These are phyloP conservation scores for Mallotus repandus DNA, from an alignment of 441 rosid genomes.

Conservation along the genomic window DNA sequence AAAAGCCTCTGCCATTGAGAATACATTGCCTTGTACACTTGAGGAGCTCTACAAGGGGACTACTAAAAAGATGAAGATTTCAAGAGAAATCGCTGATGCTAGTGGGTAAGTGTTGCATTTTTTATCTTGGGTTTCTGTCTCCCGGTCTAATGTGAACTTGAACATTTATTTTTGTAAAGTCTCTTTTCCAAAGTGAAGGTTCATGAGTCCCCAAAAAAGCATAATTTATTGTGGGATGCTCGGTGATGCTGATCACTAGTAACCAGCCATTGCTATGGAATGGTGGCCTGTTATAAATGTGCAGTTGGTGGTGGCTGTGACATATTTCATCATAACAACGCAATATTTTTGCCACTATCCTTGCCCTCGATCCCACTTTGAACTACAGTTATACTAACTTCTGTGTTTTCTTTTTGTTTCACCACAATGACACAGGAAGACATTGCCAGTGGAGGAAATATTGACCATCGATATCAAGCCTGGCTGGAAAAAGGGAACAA, in stretches of 20 bases:
- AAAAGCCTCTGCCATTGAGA: conserved; percentile 61
- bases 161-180: too few relatives aligned
- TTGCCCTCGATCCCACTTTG: neutral
- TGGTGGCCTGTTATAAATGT: too few relatives aligned
- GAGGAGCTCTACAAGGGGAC: conserved; percentile 81
- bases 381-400: neutral
- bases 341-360: too few relatives aligned
- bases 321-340: too few relatives aligned
- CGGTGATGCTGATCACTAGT: too few relatives aligned
- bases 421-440: conserved; percentile 44
- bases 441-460: conserved; percentile 65
- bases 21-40: conserved; percentile 60
- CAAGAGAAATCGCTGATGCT: conserved; percentile 49
- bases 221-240: too few relatives aligned
- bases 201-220: too few relatives aligned
- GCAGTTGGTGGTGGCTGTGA: neutral
- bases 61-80: conserved; percentile 68
- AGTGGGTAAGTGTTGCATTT: conserved; percentile 46
- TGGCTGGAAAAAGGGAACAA: conserved; percentile 99
- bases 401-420: neutral
- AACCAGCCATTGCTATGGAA: too few relatives aligned
- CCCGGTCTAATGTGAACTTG: too few relatives aligned
- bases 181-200: too few relatives aligned
- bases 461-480: conserved; percentile 81
- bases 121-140: neutral